Percentiles rank a stretch among this genome's conserved stretches.
Evolutionary conservation across 2,329 filamentous ascomycete species (phyloP).

Genomic region (Fonsecaea pugnacius): DNA sequence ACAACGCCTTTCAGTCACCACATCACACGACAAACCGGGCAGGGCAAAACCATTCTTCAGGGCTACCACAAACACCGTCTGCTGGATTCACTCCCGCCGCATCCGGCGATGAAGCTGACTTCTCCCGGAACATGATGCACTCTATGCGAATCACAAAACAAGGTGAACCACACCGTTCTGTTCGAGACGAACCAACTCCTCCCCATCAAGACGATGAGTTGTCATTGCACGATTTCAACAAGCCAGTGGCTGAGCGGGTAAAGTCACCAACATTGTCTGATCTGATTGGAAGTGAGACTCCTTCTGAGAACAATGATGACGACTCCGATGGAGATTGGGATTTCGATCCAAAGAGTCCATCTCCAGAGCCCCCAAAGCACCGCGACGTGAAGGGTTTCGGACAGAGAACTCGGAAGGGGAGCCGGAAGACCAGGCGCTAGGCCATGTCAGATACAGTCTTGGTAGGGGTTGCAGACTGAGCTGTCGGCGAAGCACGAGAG

Average conservation of each 20-base stretch:
- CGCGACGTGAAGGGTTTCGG: conserved; percentile 5
- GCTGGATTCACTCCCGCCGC: background rate
- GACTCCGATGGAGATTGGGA: conserved; percentile 2
- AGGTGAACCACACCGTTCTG: background rate
- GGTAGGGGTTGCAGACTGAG: background rate
- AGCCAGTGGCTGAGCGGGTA: background rate
- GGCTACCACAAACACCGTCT: background rate
- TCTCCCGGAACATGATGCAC: background rate
- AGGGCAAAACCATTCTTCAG: background rate
- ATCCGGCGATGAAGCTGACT: background rate
- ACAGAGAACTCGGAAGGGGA: background rate
- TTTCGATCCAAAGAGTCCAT: conserved; percentile 5
- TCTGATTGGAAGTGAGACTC: conserved; percentile 20
- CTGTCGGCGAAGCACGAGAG: background rate
- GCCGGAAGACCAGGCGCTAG: background rate
- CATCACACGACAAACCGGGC: background rate
- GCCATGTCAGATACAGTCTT: background rate
- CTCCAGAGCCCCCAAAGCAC: background rate
- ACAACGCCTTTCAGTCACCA: background rate
- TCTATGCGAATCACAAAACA: background rate
- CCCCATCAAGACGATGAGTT: background rate
- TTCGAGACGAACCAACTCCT: background rate
- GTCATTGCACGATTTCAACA: background rate
- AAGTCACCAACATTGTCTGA: conserved; percentile 16
- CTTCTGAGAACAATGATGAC: conserved; percentile 10